phyloP scores from a whole-genome alignment of 768 basidiomycete genomes.

The Tubosaeta sp. region DNA sequence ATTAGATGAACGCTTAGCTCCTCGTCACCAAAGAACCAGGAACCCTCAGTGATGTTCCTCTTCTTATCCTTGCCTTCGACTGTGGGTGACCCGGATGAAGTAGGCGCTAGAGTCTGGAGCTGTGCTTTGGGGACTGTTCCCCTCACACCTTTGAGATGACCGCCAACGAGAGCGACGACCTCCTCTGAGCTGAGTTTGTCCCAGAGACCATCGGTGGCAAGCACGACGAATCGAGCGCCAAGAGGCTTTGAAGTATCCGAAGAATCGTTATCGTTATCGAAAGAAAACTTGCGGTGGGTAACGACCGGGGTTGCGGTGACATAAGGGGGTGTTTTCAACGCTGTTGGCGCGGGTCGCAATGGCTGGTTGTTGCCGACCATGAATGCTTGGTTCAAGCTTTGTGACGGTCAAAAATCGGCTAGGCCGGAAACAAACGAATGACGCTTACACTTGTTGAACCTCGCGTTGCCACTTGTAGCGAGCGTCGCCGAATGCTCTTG shows the following conservation, averaged over 20 bases:
- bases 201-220: constrained; percentile 88
- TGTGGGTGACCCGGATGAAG: constrained; percentile 44
- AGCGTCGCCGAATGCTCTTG: constrained; percentile 84
- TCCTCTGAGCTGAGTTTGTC: constrained; percentile 75
- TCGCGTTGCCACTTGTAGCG: constrained; percentile 83
- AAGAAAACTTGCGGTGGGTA: constrained; percentile 65
- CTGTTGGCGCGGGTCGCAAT: constrained; percentile 54
- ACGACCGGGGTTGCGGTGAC: constrained; percentile 83
- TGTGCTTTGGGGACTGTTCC: constrained; percentile 58
- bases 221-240: constrained; percentile 67
- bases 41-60: constrained; percentile 36
- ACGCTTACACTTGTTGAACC: constrained; percentile 63
- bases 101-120: constrained; percentile 53
- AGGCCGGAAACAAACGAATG: neutral
- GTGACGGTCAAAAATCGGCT: neutral
- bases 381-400: constrained; percentile 61
- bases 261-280: constrained; percentile 33
- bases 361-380: constrained; percentile 56
- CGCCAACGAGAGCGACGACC: constrained; percentile 82
- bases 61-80: constrained; percentile 61
- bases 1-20: constrained; percentile 81
- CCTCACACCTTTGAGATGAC: constrained; percentile 68
- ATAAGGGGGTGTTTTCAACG: constrained; percentile 88
- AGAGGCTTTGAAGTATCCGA: constrained; percentile 16
- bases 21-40: constrained; percentile 78